Percentiles rank a stretch among this genome's conserved stretches.
Conservation (phyloP, 768 basidiomycete species). For the Lepiota venenata region DNA sequence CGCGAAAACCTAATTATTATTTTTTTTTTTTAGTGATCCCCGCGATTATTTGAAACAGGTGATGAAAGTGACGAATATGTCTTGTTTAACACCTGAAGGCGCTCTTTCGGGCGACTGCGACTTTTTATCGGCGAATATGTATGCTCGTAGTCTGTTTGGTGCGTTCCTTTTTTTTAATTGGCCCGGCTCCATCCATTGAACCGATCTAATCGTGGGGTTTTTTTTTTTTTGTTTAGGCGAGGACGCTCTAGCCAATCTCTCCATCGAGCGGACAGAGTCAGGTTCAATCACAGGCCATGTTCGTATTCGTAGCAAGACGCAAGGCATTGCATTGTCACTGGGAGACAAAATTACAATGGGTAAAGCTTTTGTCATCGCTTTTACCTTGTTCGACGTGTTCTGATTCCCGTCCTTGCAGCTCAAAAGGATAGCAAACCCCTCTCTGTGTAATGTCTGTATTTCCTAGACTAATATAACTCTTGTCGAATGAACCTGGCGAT, state of each 20-base stretch:
- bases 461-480: slow-evolving; percentile 4
- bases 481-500: background rate
- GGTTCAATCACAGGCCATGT: slow-evolving; percentile 91
- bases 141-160: slow-evolving; percentile 94
- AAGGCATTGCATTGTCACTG: slow-evolving; percentile 92
- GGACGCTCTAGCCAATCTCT: slow-evolving; percentile 93
- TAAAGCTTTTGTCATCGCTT: slow-evolving; percentile 18
- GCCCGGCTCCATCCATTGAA: too few relatives aligned
- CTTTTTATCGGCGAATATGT: slow-evolving; percentile 96
- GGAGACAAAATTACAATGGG: slow-evolving; percentile 85
- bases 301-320: slow-evolving; percentile 94
- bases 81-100: slow-evolving; percentile 93
- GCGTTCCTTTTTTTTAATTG: too few relatives aligned
- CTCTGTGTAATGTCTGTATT: slow-evolving; percentile 25
- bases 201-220: too few relatives aligned
- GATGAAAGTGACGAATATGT: slow-evolving; percentile 98
- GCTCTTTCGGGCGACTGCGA: slow-evolving; percentile 95
- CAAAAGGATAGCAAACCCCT: slow-evolving; percentile 39
- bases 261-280: slow-evolving; percentile 80
- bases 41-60: slow-evolving; percentile 91
- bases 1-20: background rate
- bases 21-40: slow-evolving; percentile 53
- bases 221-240: slow-evolving; percentile 54
- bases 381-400: background rate
- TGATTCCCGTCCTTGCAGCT: slow-evolving; percentile 20